A percentile compares a stretch with the other conserved stretches of the same genome.
phyloP scores from a whole-genome alignment of 1,284 basidiomycete species.

The Irpex sp. region DNA sequence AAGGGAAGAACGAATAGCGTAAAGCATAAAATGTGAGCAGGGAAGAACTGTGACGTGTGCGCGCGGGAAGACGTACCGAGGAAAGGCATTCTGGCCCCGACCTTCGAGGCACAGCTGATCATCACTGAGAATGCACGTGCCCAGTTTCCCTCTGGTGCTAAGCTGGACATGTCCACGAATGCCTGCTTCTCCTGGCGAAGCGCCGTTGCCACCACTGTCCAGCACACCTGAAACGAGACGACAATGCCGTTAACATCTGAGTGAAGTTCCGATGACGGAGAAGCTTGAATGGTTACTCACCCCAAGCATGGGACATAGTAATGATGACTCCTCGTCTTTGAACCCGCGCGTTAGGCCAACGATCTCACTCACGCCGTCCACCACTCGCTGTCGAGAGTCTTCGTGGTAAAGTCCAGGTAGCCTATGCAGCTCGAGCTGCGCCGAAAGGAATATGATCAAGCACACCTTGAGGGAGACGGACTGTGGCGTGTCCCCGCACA shows the following conservation, averaged over 20 bases:
- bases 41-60: not conserved
- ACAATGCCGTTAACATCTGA: slow-evolving; percentile 2
- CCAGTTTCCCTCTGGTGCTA: slow-evolving; percentile 7
- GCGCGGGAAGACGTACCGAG: slow-evolving; percentile 11
- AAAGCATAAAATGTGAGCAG: not conserved
- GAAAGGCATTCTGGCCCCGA: slow-evolving; percentile 14
- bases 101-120: slow-evolving; percentile 14
- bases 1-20: not conserved
- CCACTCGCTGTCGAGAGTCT: slow-evolving; percentile 18
- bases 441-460: slow-evolving; percentile 20
- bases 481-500: slow-evolving; percentile 17
- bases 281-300: slow-evolving; percentile 10
- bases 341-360: slow-evolving; percentile 20
- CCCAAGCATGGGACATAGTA: slow-evolving; percentile 22
- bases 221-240: slow-evolving; percentile 14
- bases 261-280: not conserved
- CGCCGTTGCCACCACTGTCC: slow-evolving; percentile 17
- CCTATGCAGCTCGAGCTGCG: slow-evolving; percentile 21
- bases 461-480: slow-evolving; percentile 21
- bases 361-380: slow-evolving; percentile 20
- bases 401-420: slow-evolving; percentile 16
- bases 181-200: slow-evolving; percentile 14
- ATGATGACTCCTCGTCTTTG: slow-evolving; percentile 20
- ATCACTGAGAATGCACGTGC: slow-evolving; percentile 13
- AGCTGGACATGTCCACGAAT: slow-evolving; percentile 4